Evolutionary conservation across 129 eudicot genomes (phyloP), one percentile per base, ranked within the genome.

Genomic region (Heracleum sosnowskyi): DNA sequence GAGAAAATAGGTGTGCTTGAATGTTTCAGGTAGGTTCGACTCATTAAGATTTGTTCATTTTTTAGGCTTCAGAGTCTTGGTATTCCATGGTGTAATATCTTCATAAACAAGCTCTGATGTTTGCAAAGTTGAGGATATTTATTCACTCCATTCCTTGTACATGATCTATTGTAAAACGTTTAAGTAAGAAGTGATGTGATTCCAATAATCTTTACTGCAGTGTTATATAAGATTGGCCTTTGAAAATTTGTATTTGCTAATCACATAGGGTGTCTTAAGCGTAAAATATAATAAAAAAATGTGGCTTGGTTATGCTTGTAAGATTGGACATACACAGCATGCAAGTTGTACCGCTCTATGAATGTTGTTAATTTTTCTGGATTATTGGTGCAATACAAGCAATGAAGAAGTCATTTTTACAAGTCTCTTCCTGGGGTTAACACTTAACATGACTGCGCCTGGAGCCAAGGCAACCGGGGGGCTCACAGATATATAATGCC

Each of bases 11-110:
- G 16, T 11, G 68, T 60, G 68, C 68, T 60, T 26, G 33, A 60
- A 60, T 60, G 34, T 26, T 60, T 60, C 34, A 60, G 68, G 68
- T 60, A 79, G 62, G 77, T 26, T 44, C 16, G 40, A 16, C 42
- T 33, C 41, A 11, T 77, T 22, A 74, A 84, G 53, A 71, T 57
- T 33, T 39, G 34, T 63, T 73, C 22, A 68, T 76, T 73, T 72
- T 80, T 72, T 71, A 69, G 69, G 76, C 81, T 26, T 28, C 64
- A 31, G 40, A 53, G 55, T 79, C 40, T 78, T 83, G 77, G 37
- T 36, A 39, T 68, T 51, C 31, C 44, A 70, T n/a, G 12, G 22
- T 75, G 84, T 75, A 75, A 4, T 44, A 40, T 72, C 76, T 72
- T 73, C 34, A 46, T 46, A 75, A 74, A 41, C 79, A 81, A 74